A percentile compares a stretch with the other conserved stretches of the same genome.
These are phyloP conservation scores for Metschnikowia noctiluminum DNA, from an alignment of 805 yeast species.

Conservation along the genomic window DNA sequence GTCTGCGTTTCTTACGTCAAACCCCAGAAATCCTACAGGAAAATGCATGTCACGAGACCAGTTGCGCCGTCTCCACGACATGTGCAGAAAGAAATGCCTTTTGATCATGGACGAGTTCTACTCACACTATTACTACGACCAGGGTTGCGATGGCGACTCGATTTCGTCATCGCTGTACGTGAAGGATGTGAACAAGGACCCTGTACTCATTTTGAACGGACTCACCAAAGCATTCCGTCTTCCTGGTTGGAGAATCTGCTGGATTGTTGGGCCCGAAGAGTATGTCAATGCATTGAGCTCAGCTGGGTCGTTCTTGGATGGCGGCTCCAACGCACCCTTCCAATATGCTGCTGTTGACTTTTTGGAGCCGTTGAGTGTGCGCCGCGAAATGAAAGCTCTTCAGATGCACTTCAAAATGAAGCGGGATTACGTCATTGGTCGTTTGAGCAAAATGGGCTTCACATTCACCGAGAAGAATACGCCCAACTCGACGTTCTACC, in stretches of 20 bases:
- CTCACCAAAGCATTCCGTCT: conserved; percentile 58
- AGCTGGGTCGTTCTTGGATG: conserved; percentile 59
- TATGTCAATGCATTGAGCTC: conserved; percentile 53
- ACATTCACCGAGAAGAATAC: conserved; percentile 38
- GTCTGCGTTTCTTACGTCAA: conserved; percentile 54
- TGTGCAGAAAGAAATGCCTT: conserved; percentile 52
- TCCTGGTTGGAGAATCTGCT: conserved; percentile 64
- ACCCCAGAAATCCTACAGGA: conserved; percentile 65
- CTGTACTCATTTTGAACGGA: conserved; percentile 58
- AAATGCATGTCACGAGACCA: conserved; percentile 47
- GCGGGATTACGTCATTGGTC: conserved; percentile 50
- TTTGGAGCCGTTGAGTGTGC: conserved; percentile 49
- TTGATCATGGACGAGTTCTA: conserved; percentile 64
- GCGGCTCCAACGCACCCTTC: conserved; percentile 60
- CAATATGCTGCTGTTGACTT: conserved; percentile 57
- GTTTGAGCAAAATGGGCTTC: conserved; percentile 54
- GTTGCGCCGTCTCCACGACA: conserved; percentile 45
- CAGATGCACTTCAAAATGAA: conserved; percentile 55
- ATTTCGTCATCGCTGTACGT: conserved; percentile 49
- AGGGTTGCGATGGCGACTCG: conserved; percentile 50
- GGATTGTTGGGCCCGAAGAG: conserved; percentile 62
- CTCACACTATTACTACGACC: conserved; percentile 55
- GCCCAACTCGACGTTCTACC: conserved; percentile 58
- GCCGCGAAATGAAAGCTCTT: conserved; percentile 52
- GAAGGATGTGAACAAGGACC: conserved; percentile 54